Evolutionary conservation across 2,329 filamentous ascomycete genomes (phyloP), one percentile per base, ranked within the genome.

Genomic region (Venturiaceae sp.): DNA sequence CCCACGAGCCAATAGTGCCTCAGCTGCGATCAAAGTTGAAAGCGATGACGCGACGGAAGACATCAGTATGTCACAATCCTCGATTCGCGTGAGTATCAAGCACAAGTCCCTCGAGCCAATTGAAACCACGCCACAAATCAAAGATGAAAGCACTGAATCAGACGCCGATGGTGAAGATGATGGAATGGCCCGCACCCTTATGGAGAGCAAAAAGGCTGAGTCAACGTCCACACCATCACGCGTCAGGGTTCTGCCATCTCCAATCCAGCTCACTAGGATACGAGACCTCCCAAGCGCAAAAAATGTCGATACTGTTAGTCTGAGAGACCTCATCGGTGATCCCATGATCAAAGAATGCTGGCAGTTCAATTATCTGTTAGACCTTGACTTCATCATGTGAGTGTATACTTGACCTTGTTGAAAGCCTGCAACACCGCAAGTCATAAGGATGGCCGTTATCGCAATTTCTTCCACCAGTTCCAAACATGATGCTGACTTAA

Each of bases 301-400:
- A 61, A 94, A 95, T 72, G 72, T 76, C 26, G 87, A 87, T 68
- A 77, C 88, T 0, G 71, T 92, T 34, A 79, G 77, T 1, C 74
- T 94, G 9, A 72, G 74, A 4, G 86, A 90, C 60, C 77, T 95
- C 5, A 77, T 95, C 1, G 83, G 87, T 0, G 84, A 91, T 67
- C 87, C 88, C 0, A 75, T 90, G 62, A 88, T 94, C 58, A 79
- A 80, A 39, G 83, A 87, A 66, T 83, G 81, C 62, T 88, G 85
- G 85, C 78, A 85, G 58, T 88, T 88, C 69, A 88, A 88, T 65
- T 88, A 75, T 58, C 66, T 87, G 1, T 81, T 87, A 62, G 80
- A 87, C 63, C 69, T 86, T 26, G 79, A 84, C 58, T 86, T 83
- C 66, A 65, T 85, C 0, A 83, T 85, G 80, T 71, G 65, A 61